Base-by-base conservation (phyloP, 345 rosid species). In the Conringia planisiliqua region DNA sequence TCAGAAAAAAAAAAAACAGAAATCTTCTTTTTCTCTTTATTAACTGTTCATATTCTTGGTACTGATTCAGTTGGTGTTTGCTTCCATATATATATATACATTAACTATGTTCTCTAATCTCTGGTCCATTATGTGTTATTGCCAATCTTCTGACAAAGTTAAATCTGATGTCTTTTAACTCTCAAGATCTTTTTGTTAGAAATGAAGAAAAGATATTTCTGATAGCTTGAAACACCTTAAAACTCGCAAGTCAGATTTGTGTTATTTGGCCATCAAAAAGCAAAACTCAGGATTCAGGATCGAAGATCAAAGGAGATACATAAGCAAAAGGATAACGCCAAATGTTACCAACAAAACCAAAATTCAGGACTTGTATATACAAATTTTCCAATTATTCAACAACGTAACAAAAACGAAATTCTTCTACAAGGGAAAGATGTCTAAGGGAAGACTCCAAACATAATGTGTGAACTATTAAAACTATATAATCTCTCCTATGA, bases 41-140 rank as follows among this genome's bases (percentile, higher is more conserved):
- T 60, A 52, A 70, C 71, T 76, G 66, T 76, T 62, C 27, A 54
- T 70, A 70, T 76, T 76, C 79, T 44, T 55, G 52, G 20, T 76
- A 54, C 66, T 70, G 66, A 44, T 62, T 62, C 71, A 76, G 71
- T 76, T 70, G 80, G 75, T 70, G 80, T 76, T 62, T 70, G 30
- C 36, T 55, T 70, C 66, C 62, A 30, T 43, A 46, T 70, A 30
- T 43, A 46, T 52, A 35, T 16, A 47, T 54, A 67, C 33, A 55
- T 26, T 14, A 48, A 51, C 47, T 42, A 59, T 39, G 30, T 68
- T 38, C 72, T 66, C 24, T 22, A 22, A 22, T 22, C 24, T 22
- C 71, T 20, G 20, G 33, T 51, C 47, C 24, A 9, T 22, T 18
- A 30, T 30, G 56, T 44, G 16, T 10, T 29, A 4, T 20, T 52